These are phyloP conservation scores for Polygonum aviculare DNA, from an alignment of 148 eudicot genomes.

Conservation along the genomic window DNA sequence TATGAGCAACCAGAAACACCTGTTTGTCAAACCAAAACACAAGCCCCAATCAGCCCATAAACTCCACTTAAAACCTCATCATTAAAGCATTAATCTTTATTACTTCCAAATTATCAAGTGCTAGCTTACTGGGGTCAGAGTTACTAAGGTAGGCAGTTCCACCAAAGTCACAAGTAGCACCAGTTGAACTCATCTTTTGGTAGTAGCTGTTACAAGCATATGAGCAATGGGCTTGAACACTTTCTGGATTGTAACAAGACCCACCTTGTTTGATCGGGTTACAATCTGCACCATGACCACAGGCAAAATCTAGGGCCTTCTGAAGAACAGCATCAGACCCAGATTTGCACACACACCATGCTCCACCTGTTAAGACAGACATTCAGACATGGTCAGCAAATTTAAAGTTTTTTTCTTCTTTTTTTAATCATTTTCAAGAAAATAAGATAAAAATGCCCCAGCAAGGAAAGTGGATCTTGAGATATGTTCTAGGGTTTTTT, in stretches of 20 bases:
- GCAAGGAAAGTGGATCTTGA: conserved; percentile 8
- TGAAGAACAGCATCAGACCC: conserved; percentile 9
- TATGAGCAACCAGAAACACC: conserved; percentile 3
- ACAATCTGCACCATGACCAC: conserved; percentile 11
- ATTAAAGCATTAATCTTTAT: not conserved
- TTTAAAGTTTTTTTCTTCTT: not conserved
- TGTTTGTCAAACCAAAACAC: conserved; percentile 3
- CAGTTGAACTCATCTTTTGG: not conserved
- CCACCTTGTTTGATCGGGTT: not conserved
- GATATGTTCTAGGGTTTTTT: conserved; percentile 7
- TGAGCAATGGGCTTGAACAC: conserved; percentile 7
- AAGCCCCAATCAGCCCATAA: not conserved
- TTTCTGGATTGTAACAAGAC: conserved; percentile 10
- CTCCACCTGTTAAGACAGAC: conserved; percentile 7
- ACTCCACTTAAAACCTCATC: not conserved
- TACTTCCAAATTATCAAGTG: not conserved
- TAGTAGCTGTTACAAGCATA: conserved; percentile 11
- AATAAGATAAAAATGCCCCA: not conserved
- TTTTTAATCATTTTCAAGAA: not conserved
- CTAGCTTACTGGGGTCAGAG: conserved; percentile 4
- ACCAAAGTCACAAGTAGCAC: conserved; percentile 11
- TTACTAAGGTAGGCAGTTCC: not conserved
- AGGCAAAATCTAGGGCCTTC: conserved; percentile 6
- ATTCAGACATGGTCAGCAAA: not conserved
- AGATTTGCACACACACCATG: conserved; percentile 11